A percentile compares a stretch with the other conserved stretches of the same genome.
Evolutionary conservation across 257 asterid genomes (phyloP).

Genomic region (Nicotiana otophora): DNA sequence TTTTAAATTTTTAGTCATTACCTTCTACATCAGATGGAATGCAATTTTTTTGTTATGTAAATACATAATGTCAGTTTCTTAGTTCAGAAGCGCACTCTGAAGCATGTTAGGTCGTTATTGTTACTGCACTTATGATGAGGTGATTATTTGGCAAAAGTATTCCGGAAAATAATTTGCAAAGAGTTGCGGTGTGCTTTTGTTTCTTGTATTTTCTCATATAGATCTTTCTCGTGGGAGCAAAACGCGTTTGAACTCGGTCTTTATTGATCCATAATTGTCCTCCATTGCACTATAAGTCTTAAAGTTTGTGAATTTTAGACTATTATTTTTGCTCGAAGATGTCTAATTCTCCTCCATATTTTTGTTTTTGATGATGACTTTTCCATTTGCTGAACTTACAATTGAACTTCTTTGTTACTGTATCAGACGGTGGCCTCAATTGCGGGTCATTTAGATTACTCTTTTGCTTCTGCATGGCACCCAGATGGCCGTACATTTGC

Average conservation of each 20-base stretch:
- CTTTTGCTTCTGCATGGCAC: slow-evolving; percentile 77
- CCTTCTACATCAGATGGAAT: not conserved
- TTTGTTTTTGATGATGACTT: not conserved
- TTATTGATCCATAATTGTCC: not conserved
- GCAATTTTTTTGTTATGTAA: not conserved
- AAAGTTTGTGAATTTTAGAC: not conserved
- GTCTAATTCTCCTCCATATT: not conserved
- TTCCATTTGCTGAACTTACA: not conserved
- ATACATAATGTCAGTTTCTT: not conserved
- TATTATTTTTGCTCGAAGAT: not conserved
- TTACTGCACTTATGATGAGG: not conserved
- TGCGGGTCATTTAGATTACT: slow-evolving; percentile 64
- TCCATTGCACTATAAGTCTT: not conserved
- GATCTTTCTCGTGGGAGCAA: not conserved
- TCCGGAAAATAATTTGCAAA: not conserved
- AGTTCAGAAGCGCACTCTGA: not conserved
- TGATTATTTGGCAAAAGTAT: not conserved
- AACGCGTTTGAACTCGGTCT: not conserved
- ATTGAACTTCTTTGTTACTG: not conserved
- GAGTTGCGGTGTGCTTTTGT: not conserved
- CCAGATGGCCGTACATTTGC: slow-evolving; percentile 59
- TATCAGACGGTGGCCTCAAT: slow-evolving; percentile 47
- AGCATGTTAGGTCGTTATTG: not conserved
- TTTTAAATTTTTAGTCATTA: not conserved
- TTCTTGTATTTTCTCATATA: not conserved